These are phyloP conservation scores for Astrocystis sublimbata DNA, from an alignment of 495 filamentous ascomycete genomes.

Conservation along the genomic window DNA sequence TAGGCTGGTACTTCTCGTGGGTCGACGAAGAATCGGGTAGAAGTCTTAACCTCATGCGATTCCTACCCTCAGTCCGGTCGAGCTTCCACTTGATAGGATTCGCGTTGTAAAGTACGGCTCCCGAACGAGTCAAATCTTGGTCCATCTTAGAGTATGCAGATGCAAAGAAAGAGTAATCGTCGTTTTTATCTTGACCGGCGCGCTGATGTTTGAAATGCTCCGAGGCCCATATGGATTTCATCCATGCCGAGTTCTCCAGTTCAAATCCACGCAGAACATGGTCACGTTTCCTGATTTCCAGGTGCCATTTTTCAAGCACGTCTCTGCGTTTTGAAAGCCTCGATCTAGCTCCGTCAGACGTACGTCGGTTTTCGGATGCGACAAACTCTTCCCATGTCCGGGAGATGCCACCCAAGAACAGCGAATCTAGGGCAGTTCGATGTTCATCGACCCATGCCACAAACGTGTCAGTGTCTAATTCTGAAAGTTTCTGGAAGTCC, in stretches of 20 bases:
- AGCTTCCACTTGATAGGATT: constrained; percentile 78
- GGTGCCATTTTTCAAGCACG: constrained; percentile 74
- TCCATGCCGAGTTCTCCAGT: constrained; percentile 82
- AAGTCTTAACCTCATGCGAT: constrained; percentile 88
- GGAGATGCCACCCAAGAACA: constrained; percentile 78
- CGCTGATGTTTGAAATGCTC: constrained; percentile 91
- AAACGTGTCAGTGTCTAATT: constrained; percentile 85
- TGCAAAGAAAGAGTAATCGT: constrained; percentile 73
- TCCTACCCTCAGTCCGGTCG: constrained; percentile 92
- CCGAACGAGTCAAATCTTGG: constrained; percentile 69
- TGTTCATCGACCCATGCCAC: constrained; percentile 85
- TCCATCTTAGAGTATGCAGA: constrained; percentile 73
- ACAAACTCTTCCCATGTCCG: constrained; percentile 86
- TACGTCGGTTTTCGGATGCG: constrained; percentile 71
- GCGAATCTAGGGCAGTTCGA: constrained; percentile 71
- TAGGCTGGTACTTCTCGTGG: constrained; percentile 80
- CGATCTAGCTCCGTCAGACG: constrained; percentile 66
- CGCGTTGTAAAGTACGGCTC: constrained; percentile 71
- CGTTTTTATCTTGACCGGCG: constrained; percentile 85
- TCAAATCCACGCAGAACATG: constrained; percentile 76
- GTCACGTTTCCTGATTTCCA: constrained; percentile 64
- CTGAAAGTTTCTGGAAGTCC: constrained; percentile 80
- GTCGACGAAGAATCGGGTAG: constrained; percentile 70
- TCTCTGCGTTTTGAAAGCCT: constrained; percentile 76
- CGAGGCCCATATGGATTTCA: constrained; percentile 87